Base-by-base conservation (phyloP, 345 rosid species). In the Cardamine occulta region DNA sequence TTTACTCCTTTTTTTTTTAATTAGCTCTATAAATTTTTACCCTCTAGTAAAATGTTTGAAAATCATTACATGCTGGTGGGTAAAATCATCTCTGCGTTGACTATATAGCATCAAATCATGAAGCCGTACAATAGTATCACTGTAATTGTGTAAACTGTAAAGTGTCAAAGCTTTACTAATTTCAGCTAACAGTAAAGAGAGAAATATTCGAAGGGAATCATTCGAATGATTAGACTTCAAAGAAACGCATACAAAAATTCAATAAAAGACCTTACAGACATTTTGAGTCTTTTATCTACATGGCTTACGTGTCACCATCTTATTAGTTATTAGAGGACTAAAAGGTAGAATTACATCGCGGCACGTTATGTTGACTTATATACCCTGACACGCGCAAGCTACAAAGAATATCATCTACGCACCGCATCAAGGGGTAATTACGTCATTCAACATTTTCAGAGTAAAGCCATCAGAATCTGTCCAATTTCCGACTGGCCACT, bases 21-120 rank as follows among this genome's bases (percentile, higher is more conserved):
- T 14, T 14, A 10, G 21, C 44, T 63, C 63, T 40, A 3, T 29
- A 15, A 10, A 2, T 1, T 31, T 64, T 52, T 4, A 62, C 47
- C 44, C 21, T 56, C 37, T 11, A 8, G 51, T 53, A 68, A 76
- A 61, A 68, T 21, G 31, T 60, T 59, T 59, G 3, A 60, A 67
- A 60, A 68, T 52, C 74, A 76, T 76, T 68, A 69, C 80, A 68
- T 32, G 58, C 42, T 42, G 29, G 74, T 68, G 64, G 56, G 56
- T 67, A 48, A 75, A 75, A 48, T 75, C 55, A 68, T 67, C 28
- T 39, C 37, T 6, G 11, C 48, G 55, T 60, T 75, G 79, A 68
- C 74, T 39, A 19, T 9, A 23, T 18, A n/a, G 15, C 47, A 67
- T 19, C 7, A 19, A 28, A 68, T 39, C 73, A 49, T 19, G 15